Conservation (phyloP, 257 asterid species). For the Solanum sparsipilum region DNA sequence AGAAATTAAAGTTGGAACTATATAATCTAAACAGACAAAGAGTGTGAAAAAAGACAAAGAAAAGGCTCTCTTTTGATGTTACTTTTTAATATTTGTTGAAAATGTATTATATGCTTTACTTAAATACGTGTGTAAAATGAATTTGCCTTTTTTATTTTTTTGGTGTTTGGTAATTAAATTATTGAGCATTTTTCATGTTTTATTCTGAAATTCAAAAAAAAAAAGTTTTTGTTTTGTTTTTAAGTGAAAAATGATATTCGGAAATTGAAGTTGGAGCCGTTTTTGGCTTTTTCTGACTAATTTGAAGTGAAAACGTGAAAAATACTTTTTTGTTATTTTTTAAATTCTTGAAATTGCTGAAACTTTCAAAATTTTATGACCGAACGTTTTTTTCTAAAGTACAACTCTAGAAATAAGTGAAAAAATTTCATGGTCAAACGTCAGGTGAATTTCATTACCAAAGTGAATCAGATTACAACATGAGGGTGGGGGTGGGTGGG, state of each 20-base stretch:
- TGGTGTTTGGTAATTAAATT: neutral
- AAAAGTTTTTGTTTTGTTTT: too few species aligned
- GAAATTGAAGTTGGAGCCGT: neutral
- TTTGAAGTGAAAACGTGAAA: neutral
- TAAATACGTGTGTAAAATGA: neutral
- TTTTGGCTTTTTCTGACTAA: neutral
- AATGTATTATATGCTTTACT: neutral
- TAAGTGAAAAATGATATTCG: neutral
- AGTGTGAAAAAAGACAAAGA: neutral
- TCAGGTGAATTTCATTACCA: neutral
- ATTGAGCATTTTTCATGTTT: neutral
- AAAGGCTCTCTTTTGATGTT: slow-evolving; percentile 5
- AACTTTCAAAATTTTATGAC: neutral
- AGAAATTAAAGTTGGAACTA: neutral
- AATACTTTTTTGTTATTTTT: neutral
- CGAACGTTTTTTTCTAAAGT: neutral
- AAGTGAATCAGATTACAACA: too few species aligned
- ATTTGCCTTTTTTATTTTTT: neutral
- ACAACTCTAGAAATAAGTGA: neutral
- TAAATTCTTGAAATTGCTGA: neutral
- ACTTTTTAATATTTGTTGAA: neutral
- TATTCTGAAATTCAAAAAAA: neutral
- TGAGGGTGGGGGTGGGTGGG: too few species aligned
- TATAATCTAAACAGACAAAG: slow-evolving; percentile 6
- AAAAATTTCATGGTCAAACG: neutral